A percentile compares a stretch with the other conserved stretches of the same genome.
Evolutionary conservation across 306 rosid genomes (phyloP).

Genomic region (Fragaria nilgerrensis): DNA sequence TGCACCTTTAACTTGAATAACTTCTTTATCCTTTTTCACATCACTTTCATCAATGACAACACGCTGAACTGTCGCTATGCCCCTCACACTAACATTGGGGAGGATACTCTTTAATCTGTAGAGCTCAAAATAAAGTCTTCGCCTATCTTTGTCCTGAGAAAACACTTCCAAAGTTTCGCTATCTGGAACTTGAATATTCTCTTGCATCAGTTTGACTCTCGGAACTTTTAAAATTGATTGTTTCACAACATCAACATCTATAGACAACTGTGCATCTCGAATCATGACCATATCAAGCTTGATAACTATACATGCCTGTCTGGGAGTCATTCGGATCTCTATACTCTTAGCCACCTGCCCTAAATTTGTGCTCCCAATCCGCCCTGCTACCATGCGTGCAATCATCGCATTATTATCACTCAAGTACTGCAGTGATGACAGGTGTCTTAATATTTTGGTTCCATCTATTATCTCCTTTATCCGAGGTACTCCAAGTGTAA

Average conservation of each 20-base stretch:
- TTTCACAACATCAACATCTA: constrained; percentile 68
- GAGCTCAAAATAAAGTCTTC: constrained; percentile 69
- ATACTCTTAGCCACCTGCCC: constrained; percentile 54
- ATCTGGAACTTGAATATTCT: constrained; percentile 72
- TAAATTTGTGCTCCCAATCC: no score
- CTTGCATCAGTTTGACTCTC: constrained; percentile 66
- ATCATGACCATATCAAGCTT: constrained; percentile 74
- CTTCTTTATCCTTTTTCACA: constrained; percentile 32
- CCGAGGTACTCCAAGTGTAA: no score
- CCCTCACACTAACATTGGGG: constrained; percentile 75
- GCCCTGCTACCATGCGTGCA: no score
- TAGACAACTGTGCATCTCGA: constrained; percentile 50
- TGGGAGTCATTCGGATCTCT: constrained; percentile 48
- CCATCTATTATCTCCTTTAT: no score
- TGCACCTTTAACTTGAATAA: constrained; percentile 30
- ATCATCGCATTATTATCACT: no score
- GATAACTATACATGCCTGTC: constrained; percentile 51
- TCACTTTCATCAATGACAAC: constrained; percentile 54
- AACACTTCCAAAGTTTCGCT: constrained; percentile 54
- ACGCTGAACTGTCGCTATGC: constrained; percentile 70
- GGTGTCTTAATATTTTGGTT: no score
- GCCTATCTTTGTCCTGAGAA: constrained; percentile 53
- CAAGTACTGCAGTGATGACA: no score
- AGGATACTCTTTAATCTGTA: constrained; percentile 61
- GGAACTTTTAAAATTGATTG: constrained; percentile 63